These are phyloP conservation scores for Rhizopus sp. DNA, from an alignment of 371 early-diverging fungal species.

Conservation along the genomic window DNA sequence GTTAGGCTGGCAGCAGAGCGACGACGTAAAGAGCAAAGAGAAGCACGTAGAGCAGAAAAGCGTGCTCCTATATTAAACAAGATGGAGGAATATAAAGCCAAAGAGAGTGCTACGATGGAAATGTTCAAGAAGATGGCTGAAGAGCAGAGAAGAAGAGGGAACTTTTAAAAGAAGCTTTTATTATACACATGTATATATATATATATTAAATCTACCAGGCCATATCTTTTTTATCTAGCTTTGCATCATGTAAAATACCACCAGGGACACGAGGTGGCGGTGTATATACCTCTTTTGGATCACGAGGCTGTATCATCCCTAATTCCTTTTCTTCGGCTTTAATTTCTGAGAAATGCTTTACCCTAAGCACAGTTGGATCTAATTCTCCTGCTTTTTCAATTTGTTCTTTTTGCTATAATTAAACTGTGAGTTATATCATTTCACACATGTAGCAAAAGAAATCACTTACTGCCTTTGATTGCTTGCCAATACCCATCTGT, in stretches of 20 bases:
- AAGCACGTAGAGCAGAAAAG: slow-evolving; percentile 36
- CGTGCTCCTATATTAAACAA: slow-evolving; percentile 45
- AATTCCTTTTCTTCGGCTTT: slow-evolving; percentile 39
- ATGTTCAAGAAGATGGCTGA: slow-evolving; percentile 73
- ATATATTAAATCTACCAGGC: slow-evolving; percentile 33
- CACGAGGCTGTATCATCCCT: slow-evolving; percentile 31
- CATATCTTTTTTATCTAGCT: slow-evolving; percentile 34
- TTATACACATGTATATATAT: too few relatives aligned
- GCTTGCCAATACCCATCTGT: slow-evolving; percentile 57
- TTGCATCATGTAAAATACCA: slow-evolving; percentile 27
- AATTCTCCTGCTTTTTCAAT: slow-evolving; percentile 18
- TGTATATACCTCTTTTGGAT: slow-evolving; percentile 42
- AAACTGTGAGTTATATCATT: neutral
- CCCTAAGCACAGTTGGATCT: slow-evolving; percentile 9
- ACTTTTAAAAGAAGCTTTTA: slow-evolving; percentile 7
- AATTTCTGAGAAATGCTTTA: slow-evolving; percentile 49
- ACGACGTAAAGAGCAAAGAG: slow-evolving; percentile 48
- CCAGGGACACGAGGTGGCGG: slow-evolving; percentile 49
- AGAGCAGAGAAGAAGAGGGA: slow-evolving; percentile 37
- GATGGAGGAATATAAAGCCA: slow-evolving; percentile 57
- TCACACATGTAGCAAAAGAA: neutral
- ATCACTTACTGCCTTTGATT: slow-evolving; percentile 42
- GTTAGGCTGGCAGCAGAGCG: slow-evolving; percentile 50
- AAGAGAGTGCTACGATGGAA: slow-evolving; percentile 68
- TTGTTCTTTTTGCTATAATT: slow-evolving; percentile 27